Conservation (phyloP, 2,329 filamentous ascomycete genomes). For the Corinectria fuckeliana region DNA sequence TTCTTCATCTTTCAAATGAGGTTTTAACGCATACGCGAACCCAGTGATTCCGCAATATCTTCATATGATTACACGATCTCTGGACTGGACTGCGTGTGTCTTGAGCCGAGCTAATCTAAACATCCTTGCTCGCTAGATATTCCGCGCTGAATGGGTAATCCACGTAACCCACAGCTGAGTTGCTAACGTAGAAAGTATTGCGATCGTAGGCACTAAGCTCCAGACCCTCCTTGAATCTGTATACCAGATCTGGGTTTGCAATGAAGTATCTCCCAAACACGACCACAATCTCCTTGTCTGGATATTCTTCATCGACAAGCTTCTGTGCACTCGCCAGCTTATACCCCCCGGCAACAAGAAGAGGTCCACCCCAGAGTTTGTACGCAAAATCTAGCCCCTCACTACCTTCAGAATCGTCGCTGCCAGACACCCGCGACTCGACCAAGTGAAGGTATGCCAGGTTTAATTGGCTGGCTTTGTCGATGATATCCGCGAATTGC, state of each 20-base stretch:
- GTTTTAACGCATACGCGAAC: too few relatives aligned
- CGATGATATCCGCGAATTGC: slow-evolving; percentile 66
- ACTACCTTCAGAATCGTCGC: slow-evolving; percentile 45
- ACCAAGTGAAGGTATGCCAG: slow-evolving; percentile 69
- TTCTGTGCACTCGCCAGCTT: slow-evolving; percentile 29
- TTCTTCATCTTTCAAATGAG: background rate
- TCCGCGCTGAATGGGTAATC: slow-evolving; percentile 40
- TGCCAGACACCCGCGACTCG: slow-evolving; percentile 60
- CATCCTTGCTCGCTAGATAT: slow-evolving; percentile 6
- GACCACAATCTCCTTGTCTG: slow-evolving; percentile 42
- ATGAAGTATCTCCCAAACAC: slow-evolving; percentile 44
- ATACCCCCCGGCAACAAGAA: slow-evolving; percentile 47
- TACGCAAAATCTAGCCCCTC: slow-evolving; percentile 45
- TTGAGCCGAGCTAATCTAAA: background rate
- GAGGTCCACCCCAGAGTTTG: slow-evolving; percentile 41
- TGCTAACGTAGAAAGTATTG: slow-evolving; percentile 35
- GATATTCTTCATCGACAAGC: slow-evolving; percentile 40
- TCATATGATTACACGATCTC: background rate
- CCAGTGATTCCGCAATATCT: background rate
- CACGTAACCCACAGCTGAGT: slow-evolving; percentile 30
- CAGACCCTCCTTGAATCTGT: slow-evolving; percentile 36
- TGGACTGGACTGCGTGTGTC: background rate
- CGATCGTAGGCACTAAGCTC: slow-evolving; percentile 36
- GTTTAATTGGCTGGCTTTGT: slow-evolving; percentile 55
- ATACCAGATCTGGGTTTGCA: slow-evolving; percentile 38